Conservation (phyloP, 1,284 basidiomycete species). For the Trichosporon sp. region DNA sequence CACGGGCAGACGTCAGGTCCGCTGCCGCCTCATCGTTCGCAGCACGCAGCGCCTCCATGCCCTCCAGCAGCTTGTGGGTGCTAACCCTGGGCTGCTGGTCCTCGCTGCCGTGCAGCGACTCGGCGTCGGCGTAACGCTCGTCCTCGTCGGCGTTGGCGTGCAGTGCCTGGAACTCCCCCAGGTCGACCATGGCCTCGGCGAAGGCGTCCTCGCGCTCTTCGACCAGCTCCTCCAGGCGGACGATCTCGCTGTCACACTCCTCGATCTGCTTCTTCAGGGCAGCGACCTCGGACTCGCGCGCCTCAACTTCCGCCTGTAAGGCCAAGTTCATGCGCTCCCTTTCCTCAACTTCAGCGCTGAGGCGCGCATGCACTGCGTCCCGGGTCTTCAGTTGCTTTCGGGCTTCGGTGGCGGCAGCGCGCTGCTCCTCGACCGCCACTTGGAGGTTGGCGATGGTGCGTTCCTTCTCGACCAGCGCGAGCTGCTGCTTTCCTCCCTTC, state of each 20-base stretch:
- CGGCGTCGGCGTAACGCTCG: background rate
- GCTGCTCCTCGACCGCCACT: background rate
- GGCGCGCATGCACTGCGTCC: background rate
- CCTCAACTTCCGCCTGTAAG: background rate
- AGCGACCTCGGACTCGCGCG: background rate
- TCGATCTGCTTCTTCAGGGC: background rate
- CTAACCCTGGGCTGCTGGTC: conserved; percentile 1
- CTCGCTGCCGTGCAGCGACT: background rate
- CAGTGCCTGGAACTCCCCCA: background rate
- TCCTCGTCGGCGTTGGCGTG: too few species aligned
- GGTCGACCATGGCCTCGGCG: background rate
- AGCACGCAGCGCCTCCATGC: background rate
- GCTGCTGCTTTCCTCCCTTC: background rate
- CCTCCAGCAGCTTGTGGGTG: conserved; percentile 4
- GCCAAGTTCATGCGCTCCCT: background rate
- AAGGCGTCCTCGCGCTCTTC: background rate
- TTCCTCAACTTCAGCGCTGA: background rate
- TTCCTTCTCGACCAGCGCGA: background rate
- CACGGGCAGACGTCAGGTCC: background rate
- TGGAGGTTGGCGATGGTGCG: background rate
- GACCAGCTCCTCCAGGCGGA: background rate
- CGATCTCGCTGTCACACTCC: background rate
- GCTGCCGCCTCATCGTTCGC: background rate
- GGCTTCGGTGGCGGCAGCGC: background rate
- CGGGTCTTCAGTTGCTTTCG: background rate